Percentiles rank a stretch among this genome's conserved stretches.
These are phyloP conservation scores for Trypanosoma lewisi DNA, from an alignment of 208 protist genomes.

Conservation along the genomic window DNA sequence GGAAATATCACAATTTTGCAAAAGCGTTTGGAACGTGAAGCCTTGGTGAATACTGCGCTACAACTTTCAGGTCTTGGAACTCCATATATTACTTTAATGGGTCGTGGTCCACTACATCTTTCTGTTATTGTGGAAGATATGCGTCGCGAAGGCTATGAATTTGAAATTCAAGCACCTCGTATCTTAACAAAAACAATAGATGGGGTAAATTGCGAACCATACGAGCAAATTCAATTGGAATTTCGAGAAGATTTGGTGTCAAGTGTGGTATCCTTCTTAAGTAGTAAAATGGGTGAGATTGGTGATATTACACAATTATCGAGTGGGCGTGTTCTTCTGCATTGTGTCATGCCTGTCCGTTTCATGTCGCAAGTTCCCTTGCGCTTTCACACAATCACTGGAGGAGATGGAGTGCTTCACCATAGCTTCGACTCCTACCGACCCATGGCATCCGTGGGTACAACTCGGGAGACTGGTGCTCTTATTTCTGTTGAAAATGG, in stretches of 20 bases:
- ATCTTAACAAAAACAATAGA: slow-evolving; percentile 88
- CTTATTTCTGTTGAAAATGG: slow-evolving; percentile 86
- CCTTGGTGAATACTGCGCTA: slow-evolving; percentile 93
- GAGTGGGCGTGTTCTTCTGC: slow-evolving; percentile 67
- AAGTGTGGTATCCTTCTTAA: slow-evolving; percentile 84
- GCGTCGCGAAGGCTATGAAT: slow-evolving; percentile 96
- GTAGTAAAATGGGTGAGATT: slow-evolving; percentile 85
- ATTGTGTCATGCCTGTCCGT: slow-evolving; percentile 89
- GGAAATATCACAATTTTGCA: slow-evolving; percentile 60
- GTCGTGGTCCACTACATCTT: slow-evolving; percentile 96
- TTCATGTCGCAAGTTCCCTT: slow-evolving; percentile 85
- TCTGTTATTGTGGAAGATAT: slow-evolving; percentile 97
- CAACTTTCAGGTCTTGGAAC: slow-evolving; percentile 52
- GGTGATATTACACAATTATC: slow-evolving; percentile 83
- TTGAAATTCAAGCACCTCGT: slow-evolving; percentile 92
- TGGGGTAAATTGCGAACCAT: slow-evolving; percentile 82
- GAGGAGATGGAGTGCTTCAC: slow-evolving; percentile 85
- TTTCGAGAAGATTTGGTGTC: slow-evolving; percentile 72
- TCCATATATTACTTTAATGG: slow-evolving; percentile 82
- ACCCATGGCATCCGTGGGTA: slow-evolving; percentile 60
- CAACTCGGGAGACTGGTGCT: slow-evolving; percentile 77
- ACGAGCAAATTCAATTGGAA: slow-evolving; percentile 76
- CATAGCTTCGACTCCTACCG: slow-evolving; percentile 88
- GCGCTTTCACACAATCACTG: slow-evolving; percentile 82
- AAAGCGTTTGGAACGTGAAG: slow-evolving; percentile 86